Conservation (phyloP, 192 early-diverging fungal species). For the Gryganskiella cystojenkinii region DNA sequence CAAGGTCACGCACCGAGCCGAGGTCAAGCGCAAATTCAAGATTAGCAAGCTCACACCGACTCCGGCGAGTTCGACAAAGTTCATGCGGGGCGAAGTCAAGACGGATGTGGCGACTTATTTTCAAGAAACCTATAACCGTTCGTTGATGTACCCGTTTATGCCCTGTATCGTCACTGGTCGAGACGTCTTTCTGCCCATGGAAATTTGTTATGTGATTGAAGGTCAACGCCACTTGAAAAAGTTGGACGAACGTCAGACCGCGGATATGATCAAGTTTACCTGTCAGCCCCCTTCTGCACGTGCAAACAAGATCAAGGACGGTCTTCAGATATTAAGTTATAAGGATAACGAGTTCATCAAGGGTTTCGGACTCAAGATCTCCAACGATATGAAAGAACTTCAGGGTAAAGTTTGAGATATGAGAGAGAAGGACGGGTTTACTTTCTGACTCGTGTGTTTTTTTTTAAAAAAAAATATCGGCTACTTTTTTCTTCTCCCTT, state of each 20-base stretch:
- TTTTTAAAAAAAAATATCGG: constrained; percentile 22
- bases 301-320: constrained; percentile 84
- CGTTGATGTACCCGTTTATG: constrained; percentile 79
- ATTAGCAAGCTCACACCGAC: constrained; percentile 74
- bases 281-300: constrained; percentile 88
- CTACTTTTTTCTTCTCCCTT: constrained; percentile 8
- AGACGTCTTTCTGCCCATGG: constrained; percentile 86
- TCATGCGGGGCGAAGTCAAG: constrained; percentile 68
- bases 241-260: constrained; percentile 86
- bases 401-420: constrained; percentile 57
- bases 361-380: constrained; percentile 81
- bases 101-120: constrained; percentile 85
- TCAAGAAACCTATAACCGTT: constrained; percentile 72
- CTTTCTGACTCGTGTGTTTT: background rate
- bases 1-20: constrained; percentile 69
- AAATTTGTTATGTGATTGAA: constrained; percentile 83
- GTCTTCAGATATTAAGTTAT: constrained; percentile 73
- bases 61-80: constrained; percentile 76
- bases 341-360: constrained; percentile 75
- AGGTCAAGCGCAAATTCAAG: constrained; percentile 78
- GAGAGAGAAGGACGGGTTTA: too few relatives aligned
- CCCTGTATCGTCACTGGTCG: constrained; percentile 84
- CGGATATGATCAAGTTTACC: constrained; percentile 96
- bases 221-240: constrained; percentile 89
- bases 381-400: constrained; percentile 71